These are phyloP conservation scores for Claviceps sp. DNA, from an alignment of 2,329 filamentous ascomycete genomes.

Conservation along the genomic window DNA sequence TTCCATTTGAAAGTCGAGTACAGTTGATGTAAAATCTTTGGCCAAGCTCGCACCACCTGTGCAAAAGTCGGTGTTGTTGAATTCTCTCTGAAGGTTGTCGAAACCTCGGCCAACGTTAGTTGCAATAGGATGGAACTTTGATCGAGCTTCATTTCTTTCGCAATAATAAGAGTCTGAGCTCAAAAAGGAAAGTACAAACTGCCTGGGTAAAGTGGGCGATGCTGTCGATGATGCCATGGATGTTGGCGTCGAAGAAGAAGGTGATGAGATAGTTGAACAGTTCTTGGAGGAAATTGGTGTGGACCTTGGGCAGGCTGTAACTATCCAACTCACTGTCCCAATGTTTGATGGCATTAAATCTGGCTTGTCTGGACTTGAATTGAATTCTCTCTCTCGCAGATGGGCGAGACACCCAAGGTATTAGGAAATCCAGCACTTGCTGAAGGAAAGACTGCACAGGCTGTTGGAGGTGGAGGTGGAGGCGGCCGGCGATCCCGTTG, in stretches of 20 bases:
- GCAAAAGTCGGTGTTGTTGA: too few species aligned
- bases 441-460: constrained; percentile 73
- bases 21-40: too few species aligned
- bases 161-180: too few species aligned
- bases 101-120: too few species aligned
- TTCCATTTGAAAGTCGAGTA: too few species aligned
- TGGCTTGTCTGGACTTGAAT: not conserved
- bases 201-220: constrained; percentile 54
- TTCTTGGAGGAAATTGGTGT: constrained; percentile 95
- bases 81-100: too few species aligned
- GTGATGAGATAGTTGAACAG: constrained; percentile 93
- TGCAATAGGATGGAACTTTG: too few species aligned
- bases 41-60: too few species aligned
- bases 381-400: constrained; percentile 33
- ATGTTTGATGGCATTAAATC: not conserved
- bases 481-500: constrained; percentile 42
- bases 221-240: constrained; percentile 96
- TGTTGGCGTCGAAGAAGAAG: constrained; percentile 79
- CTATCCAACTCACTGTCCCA: constrained; percentile 17
- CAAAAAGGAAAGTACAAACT: too few species aligned
- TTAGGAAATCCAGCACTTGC: constrained; percentile 60
- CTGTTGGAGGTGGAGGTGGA: constrained; percentile 48
- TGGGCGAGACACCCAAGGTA: constrained; percentile 82
- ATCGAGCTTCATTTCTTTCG: too few species aligned
- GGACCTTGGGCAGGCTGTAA: constrained; percentile 77